Base-by-base conservation (phyloP, 2,329 filamentous ascomycete genomes). In the Zasmidium angulare region DNA sequence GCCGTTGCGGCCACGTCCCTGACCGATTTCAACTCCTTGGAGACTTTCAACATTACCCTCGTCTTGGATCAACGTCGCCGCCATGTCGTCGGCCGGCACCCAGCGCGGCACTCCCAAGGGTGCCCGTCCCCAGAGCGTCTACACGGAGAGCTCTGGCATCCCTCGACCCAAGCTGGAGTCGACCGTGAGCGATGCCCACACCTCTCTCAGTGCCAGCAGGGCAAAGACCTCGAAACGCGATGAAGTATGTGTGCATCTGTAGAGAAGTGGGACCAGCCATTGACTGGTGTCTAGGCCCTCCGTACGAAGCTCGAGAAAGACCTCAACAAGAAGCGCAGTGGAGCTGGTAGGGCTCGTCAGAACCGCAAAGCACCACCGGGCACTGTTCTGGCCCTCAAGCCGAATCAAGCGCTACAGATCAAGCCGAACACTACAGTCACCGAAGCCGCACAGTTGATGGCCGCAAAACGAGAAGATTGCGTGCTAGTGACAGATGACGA, bases 391-490 rank as follows among this genome's bases (percentile, higher is more conserved):
- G 91, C 95, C 71, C 84, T 99, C 64, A 96, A 96, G 78, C 95
- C 95, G 56, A 97, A 93, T 75, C 91, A 90, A 71, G 95, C 95
- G 48, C 87, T 99, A 19, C 95, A 99, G 81, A 98, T 99, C 79
- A 98, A 98, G 80, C 95, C 95, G 54, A 85, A 83, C 65, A 97
- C 92, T 23, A 96, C 91, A 52, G 93, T 99, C 58, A 89, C 95
- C 64, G 95, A 99, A 79, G 95, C 95, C 51, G 95, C 95, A 46
- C 95, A 99, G 81, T 82, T 99, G 72, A 99, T 99, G 95, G 95
- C 95, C 57, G 95, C 95, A 53, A 99, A 99, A 84, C 86, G 95
- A 70, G 95, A 99, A 77, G 95, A 99, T 76, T 99, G 95, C 72
- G 95, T 99, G 43, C 80, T 99, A 62, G 95, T 99, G 22, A 99